These are phyloP conservation scores for Mucor circinelloides DNA, from an alignment of 371 early-diverging fungal species.

Conservation along the genomic window DNA sequence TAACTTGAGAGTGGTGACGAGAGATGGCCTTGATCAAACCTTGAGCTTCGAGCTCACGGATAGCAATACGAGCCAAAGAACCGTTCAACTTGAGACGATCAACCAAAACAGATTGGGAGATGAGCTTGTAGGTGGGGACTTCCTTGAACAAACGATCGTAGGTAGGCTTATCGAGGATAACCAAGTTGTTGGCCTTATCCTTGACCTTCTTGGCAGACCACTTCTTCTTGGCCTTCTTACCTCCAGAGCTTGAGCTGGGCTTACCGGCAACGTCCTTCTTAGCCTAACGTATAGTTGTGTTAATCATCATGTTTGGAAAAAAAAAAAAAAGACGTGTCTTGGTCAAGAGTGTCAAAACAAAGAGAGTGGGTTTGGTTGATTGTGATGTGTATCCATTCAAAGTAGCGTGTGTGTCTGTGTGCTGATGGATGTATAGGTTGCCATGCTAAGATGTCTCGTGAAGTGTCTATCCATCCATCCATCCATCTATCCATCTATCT, in stretches of 20 bases:
- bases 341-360: not conserved
- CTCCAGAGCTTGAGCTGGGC: conserved; percentile 75
- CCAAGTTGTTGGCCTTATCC: conserved; percentile 98
- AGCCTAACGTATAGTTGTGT: conserved; percentile 41
- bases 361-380: not conserved
- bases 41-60: conserved; percentile 88
- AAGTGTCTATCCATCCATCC: not conserved
- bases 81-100: conserved; percentile 98
- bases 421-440: conserved; percentile 2
- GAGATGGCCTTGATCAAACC: conserved; percentile 92
- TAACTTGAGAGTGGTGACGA: conserved; percentile 88
- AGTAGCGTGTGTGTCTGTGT: not conserved
- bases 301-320: not conserved
- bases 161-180: conserved; percentile 89
- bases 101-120: conserved; percentile 96
- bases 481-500: not conserved
- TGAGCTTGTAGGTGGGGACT: conserved; percentile 98
- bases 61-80: conserved; percentile 94
- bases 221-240: conserved; percentile 95
- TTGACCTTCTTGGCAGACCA: conserved; percentile 97
- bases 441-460: not conserved
- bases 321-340: not conserved
- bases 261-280: conserved; percentile 74
- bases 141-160: conserved; percentile 97
- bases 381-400: not conserved